Evolutionary conservation across 805 yeast genomes (phyloP).

Genomic region (Saccharomyces jurei): DNA sequence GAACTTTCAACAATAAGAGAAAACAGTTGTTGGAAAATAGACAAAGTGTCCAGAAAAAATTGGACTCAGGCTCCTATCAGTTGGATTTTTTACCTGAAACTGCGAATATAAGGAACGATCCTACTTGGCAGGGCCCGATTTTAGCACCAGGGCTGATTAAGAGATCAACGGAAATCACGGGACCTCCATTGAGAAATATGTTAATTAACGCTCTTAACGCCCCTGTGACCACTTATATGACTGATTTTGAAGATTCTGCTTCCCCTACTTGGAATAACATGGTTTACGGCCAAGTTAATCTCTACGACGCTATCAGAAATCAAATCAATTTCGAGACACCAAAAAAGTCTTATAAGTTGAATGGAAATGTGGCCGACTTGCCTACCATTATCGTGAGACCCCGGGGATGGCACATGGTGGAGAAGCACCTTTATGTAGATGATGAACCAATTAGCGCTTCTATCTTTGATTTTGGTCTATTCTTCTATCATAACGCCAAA

Average conservation of each 20-base stretch:
- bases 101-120: constrained; percentile 58
- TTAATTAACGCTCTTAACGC: constrained; percentile 75
- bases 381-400: constrained; percentile 81
- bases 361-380: constrained; percentile 34
- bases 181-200: constrained; percentile 82
- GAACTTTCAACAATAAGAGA: constrained; percentile 60
- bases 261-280: constrained; percentile 79
- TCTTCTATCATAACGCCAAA: constrained; percentile 67
- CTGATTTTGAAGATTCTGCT: constrained; percentile 78
- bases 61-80: constrained; percentile 51
- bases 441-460: constrained; percentile 75
- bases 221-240: constrained; percentile 74
- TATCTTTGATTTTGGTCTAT: constrained; percentile 69
- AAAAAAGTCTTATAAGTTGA: constrained; percentile 41
- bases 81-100: constrained; percentile 63
- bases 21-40: constrained; percentile 53
- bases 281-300: constrained; percentile 73
- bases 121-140: constrained; percentile 63
- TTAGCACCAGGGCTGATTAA: constrained; percentile 65
- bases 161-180: constrained; percentile 76
- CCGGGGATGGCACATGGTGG: constrained; percentile 82
- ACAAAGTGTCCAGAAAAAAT: constrained; percentile 47
- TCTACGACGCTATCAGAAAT: constrained; percentile 68
- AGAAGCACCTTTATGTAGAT: constrained; percentile 61
- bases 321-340: constrained; percentile 44